Conservation (phyloP, 257 asterid species). For the Phtheirospermum japonicum region DNA sequence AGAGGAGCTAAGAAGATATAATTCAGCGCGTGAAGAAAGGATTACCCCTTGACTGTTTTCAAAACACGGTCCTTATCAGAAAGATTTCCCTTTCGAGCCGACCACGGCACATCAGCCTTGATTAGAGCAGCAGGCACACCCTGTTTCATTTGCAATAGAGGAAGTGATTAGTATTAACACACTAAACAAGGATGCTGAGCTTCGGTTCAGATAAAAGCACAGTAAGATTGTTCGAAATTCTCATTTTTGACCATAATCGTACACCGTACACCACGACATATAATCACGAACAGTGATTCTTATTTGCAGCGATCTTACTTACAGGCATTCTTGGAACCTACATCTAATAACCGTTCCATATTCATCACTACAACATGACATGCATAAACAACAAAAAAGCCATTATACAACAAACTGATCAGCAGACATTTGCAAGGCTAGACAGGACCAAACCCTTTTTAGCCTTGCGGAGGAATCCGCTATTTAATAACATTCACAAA, state of each 20-base stretch:
- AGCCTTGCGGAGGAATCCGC: neutral
- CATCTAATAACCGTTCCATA: neutral
- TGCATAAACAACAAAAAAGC: neutral
- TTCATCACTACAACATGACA: neutral
- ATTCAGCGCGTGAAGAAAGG: slow-evolving; percentile 12
- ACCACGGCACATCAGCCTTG: slow-evolving; percentile 98
- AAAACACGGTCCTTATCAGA: slow-evolving; percentile 85
- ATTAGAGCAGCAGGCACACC: slow-evolving; percentile 68
- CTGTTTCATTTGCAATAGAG: slow-evolving; percentile 41
- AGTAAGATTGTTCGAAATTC: neutral
- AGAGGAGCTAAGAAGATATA: slow-evolving; percentile 11
- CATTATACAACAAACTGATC: neutral
- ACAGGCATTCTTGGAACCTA: slow-evolving; percentile 2
- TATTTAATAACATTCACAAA: neutral
- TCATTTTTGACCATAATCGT: neutral
- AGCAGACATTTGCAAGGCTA: neutral
- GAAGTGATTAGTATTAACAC: slow-evolving; percentile 12
- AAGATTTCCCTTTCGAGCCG: slow-evolving; percentile 69
- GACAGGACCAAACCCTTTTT: neutral
- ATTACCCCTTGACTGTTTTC: slow-evolving; percentile 93
- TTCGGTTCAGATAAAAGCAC: slow-evolving; percentile 5
- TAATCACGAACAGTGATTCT: slow-evolving; percentile 2
- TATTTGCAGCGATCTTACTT: neutral
- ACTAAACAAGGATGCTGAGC: neutral
- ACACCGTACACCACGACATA: neutral